Conservation (phyloP, 106 monocot species). For the Acorus calamus region DNA sequence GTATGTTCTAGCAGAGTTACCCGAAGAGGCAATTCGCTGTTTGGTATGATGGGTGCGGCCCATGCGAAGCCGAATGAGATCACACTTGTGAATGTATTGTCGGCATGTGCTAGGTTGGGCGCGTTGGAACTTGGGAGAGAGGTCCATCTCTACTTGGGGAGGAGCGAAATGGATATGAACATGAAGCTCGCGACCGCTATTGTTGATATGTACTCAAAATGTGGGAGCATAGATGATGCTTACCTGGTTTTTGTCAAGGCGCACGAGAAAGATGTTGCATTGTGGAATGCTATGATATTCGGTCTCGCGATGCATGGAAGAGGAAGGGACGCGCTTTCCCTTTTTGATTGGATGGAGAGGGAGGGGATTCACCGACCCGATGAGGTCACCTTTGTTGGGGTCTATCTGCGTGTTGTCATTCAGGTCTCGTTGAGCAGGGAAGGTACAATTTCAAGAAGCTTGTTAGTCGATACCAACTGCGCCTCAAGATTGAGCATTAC, state of each 20-base stretch:
- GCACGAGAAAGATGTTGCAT: neutral
- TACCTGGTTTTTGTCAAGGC: conserved; percentile 11
- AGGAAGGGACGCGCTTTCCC: neutral
- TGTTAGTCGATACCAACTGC: no score
- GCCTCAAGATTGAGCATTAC: no score
- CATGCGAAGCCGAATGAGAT: conserved; percentile 1
- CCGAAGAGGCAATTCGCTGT: conserved; percentile 4
- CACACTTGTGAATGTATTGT: conserved; percentile 7
- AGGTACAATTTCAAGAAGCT: no score
- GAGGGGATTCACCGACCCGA: no score
- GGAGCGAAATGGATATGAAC: no score
- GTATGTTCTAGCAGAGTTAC: conserved; percentile 2
- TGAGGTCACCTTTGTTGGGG: no score
- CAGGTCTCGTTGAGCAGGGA: no score
- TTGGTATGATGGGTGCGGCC: neutral
- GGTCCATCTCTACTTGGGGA: no score
- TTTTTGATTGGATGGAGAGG: no score
- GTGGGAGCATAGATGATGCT: conserved; percentile 7
- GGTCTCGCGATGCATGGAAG: conserved; percentile 9
- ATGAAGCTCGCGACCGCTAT: neutral
- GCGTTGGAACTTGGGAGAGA: no score
- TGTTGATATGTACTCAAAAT: conserved; percentile 10
- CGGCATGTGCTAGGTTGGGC: neutral
- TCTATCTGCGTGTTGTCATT: no score
- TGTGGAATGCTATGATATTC: conserved; percentile 10